phyloP scores from a whole-genome alignment of 768 basidiomycete genomes.

The Collybia mongolica region DNA sequence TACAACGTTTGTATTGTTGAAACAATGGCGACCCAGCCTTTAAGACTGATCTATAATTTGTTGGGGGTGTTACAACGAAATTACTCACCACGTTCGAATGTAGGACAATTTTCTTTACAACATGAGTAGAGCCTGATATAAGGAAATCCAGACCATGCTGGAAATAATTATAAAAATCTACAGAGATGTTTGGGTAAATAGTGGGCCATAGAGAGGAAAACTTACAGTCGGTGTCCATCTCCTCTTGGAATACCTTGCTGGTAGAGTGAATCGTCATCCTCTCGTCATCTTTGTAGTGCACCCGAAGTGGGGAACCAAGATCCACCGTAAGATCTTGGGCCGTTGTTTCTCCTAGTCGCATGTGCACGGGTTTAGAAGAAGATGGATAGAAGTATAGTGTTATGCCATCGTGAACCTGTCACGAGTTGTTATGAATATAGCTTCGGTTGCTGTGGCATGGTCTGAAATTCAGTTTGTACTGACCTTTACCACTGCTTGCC shows the following conservation, averaged over 20 bases:
- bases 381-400: slow-evolving; percentile 65
- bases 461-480: slow-evolving; percentile 3
- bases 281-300: slow-evolving; percentile 88
- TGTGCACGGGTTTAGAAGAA: slow-evolving; percentile 45
- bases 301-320: slow-evolving; percentile 72
- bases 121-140: slow-evolving; percentile 66
- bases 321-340: slow-evolving; percentile 80
- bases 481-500: slow-evolving; percentile 68
- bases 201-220: not conserved
- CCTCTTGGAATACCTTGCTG: slow-evolving; percentile 39
- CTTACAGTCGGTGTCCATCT: slow-evolving; percentile 51
- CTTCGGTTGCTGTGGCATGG: not conserved
- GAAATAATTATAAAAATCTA: slow-evolving; percentile 94
- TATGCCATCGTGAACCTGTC: slow-evolving; percentile 73
- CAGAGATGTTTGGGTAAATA: slow-evolving; percentile 2
- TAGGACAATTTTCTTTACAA: slow-evolving; percentile 80
- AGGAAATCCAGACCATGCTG: slow-evolving; percentile 89
- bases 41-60: slow-evolving; percentile 1
- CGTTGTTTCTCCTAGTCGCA: slow-evolving; percentile 73
- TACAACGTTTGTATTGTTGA: slow-evolving; percentile 88
- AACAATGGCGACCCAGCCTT: slow-evolving; percentile 89
- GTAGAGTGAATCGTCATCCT: slow-evolving; percentile 82
- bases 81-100: slow-evolving; percentile 82
- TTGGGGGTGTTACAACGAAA: not conserved
- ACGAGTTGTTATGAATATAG: not conserved